phyloP scores from a whole-genome alignment of 257 asterid species.

The Lavandula angustifolia region DNA sequence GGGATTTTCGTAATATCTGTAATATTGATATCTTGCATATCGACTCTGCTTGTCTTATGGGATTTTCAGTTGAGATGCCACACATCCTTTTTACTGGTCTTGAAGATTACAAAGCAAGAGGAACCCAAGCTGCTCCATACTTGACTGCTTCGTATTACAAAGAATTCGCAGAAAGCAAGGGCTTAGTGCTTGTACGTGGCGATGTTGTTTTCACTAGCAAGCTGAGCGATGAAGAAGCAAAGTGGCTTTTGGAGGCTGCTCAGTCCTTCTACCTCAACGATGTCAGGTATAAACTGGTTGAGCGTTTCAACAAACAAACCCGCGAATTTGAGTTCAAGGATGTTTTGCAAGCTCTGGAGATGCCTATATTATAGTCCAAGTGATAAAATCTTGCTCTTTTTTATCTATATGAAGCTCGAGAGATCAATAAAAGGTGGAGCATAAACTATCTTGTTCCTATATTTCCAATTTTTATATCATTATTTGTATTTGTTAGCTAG shows the following conservation, averaged over 20 bases:
- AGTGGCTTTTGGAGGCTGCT: conserved; percentile 85
- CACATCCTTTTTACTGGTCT: conserved; percentile 94
- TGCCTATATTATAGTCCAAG: conserved; percentile 63
- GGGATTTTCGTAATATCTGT: background rate
- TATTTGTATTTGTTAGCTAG: background rate
- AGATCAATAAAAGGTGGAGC: conserved; percentile 24
- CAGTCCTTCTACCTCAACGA: conserved; percentile 88
- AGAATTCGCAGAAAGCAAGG: conserved; percentile 87
- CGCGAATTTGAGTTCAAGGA: conserved; percentile 89
- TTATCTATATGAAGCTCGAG: background rate
- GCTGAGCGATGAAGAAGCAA: conserved; percentile 79
- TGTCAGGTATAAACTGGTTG: conserved; percentile 80
- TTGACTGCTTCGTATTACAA: conserved; percentile 71
- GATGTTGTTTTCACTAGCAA: conserved; percentile 89
- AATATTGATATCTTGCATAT: conserved; percentile 20
- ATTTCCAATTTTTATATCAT: conserved; percentile 2
- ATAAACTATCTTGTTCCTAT: background rate
- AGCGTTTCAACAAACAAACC: conserved; percentile 77
- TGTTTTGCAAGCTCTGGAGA: conserved; percentile 73
- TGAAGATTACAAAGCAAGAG: conserved; percentile 93
- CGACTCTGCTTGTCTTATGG: conserved; percentile 21
- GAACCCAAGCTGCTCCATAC: conserved; percentile 96
- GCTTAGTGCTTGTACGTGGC: conserved; percentile 82
- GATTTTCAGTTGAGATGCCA: conserved; percentile 75
- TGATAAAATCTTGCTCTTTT: background rate